Base-by-base conservation (phyloP, 345 rosid species). In the Eucalyptus microcorys region DNA sequence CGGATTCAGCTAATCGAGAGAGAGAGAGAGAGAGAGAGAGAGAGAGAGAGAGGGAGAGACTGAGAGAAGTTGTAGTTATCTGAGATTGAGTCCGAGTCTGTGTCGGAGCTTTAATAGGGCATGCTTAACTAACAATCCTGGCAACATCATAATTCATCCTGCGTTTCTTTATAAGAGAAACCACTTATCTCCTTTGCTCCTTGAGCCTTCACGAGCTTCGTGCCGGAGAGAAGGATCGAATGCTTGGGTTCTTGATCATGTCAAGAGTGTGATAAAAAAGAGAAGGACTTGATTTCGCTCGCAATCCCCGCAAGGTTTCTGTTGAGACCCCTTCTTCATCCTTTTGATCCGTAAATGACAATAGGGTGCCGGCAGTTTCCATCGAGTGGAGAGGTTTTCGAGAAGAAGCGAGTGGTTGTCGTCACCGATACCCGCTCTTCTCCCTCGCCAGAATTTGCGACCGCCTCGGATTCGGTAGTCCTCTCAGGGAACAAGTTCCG, bases 331-430 rank as follows among this genome's bases (percentile, higher is more conserved):
- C 47, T 40, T 37, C 84, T 40, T 40, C 26, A 24, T 7, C 84
- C 15, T 7, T 76, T 22, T 40, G 84, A 76, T 76, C 87, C 90
- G 71, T 89, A 89, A 89, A 89, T 89, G 90, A 89, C 90, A 86
- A 89, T 47, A 68, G 15, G 42, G 40, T 21, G 45, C 53, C 42
- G 86, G 40, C 50, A 14, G 7, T 64, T 86, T 49, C 27, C 26
- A 21, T 57, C 87, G 19, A 88, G 45, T 52, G n/a, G 37, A 43
- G 88, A 85, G 30, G 49, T 85, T 86, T 59, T 87, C 8, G 83
- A 30, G 71, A 26, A 57, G n/a, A 26, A 80, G n/a, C 7, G 14
- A 52, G 87, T 50, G 64, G 10, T 85, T 50, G 87, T 43, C 4
- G 64, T 43, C 61, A 86, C 49, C 32, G 87, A 89, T 49, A 89